A percentile compares a stretch with the other conserved stretches of the same genome.
Conservation (phyloP, 495 filamentous ascomycete genomes). For the Cercophora sp. region DNA sequence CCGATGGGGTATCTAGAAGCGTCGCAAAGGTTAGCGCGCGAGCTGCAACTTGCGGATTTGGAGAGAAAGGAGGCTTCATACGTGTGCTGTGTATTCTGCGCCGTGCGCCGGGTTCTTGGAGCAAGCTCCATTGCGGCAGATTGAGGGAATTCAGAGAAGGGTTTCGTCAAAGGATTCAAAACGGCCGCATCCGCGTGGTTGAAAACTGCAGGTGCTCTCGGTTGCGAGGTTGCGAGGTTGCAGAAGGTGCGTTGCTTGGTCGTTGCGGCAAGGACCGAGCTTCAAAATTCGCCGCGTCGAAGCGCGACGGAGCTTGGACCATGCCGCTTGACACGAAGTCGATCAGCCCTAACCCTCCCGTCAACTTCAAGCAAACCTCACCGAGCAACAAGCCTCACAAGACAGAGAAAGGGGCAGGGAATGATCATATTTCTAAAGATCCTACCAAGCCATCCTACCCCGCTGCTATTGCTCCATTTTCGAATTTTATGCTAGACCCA, state of each 20-base stretch:
- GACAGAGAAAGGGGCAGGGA: too few species aligned
- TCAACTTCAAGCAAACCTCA: too few species aligned
- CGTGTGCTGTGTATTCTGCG: conserved; percentile 35
- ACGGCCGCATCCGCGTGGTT: not conserved
- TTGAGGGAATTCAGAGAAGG: not conserved
- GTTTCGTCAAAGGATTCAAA: not conserved
- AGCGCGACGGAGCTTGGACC: conserved; percentile 2
- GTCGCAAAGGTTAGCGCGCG: not conserved
- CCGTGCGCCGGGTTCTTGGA: conserved; percentile 30
- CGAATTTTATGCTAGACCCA: too few species aligned
- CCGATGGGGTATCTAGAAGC: conserved; percentile 65
- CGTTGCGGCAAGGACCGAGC: not conserved
- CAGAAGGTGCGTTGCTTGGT: not conserved
- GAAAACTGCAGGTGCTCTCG: not conserved
- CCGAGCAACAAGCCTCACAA: too few species aligned
- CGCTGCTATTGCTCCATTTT: too few species aligned
- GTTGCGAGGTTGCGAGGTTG: not conserved
- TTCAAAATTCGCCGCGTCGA: not conserved
- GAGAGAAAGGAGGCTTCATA: conserved; percentile 3
- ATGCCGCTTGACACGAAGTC: too few species aligned
- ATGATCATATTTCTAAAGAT: too few species aligned
- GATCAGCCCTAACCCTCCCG: too few species aligned
- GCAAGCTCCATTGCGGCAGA: conserved; percentile 20
- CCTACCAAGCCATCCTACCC: too few species aligned
- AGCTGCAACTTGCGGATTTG: conserved; percentile 2